A percentile compares a stretch with the other conserved stretches of the same genome.
Evolutionary conservation across 345 rosid genomes (phyloP).

Genomic region (Turritis glabra): DNA sequence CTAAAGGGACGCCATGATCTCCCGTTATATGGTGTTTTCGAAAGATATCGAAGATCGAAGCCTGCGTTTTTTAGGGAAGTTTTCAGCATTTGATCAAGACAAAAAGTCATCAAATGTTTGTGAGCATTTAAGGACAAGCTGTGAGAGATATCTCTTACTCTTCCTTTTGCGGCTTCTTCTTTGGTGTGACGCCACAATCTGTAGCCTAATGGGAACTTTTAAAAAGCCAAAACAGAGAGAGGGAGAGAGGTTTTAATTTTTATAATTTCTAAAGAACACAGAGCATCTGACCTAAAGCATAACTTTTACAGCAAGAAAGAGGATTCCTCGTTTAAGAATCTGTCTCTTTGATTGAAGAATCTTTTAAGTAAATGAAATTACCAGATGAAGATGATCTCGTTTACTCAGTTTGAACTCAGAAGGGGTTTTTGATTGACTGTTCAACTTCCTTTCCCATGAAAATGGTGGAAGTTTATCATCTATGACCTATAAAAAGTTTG

Average conservation of each 20-base stretch:
- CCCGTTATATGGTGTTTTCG: slow-evolving; percentile 53
- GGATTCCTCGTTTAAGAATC: background rate
- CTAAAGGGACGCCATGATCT: slow-evolving; percentile 73
- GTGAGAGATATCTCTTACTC: slow-evolving; percentile 45
- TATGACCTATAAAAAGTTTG: slow-evolving; percentile 38
- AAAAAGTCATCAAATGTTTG: slow-evolving; percentile 7
- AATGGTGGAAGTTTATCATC: slow-evolving; percentile 48
- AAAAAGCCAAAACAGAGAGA: slow-evolving; percentile 17
- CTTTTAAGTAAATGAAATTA: slow-evolving; percentile 33
- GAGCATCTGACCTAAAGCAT: slow-evolving; percentile 11
- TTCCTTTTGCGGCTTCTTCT: slow-evolving; percentile 64
- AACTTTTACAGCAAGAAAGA: slow-evolving; percentile 25
- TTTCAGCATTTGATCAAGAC: background rate
- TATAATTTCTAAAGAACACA: slow-evolving; percentile 3
- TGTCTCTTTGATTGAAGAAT: background rate
- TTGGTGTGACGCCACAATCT: slow-evolving; percentile 54
- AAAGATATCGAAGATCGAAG: slow-evolving; percentile 51
- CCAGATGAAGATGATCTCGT: slow-evolving; percentile 58
- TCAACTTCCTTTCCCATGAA: slow-evolving; percentile 62
- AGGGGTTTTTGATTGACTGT: slow-evolving; percentile 44
- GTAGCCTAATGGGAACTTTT: slow-evolving; percentile 64
- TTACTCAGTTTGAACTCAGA: slow-evolving; percentile 40
- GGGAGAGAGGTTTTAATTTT: background rate
- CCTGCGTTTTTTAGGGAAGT: slow-evolving; percentile 34
- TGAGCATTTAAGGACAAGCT: background rate